Evolutionary conservation across 108 stramenopile species (phyloP).

Genomic region (Skeletonema costatum): DNA sequence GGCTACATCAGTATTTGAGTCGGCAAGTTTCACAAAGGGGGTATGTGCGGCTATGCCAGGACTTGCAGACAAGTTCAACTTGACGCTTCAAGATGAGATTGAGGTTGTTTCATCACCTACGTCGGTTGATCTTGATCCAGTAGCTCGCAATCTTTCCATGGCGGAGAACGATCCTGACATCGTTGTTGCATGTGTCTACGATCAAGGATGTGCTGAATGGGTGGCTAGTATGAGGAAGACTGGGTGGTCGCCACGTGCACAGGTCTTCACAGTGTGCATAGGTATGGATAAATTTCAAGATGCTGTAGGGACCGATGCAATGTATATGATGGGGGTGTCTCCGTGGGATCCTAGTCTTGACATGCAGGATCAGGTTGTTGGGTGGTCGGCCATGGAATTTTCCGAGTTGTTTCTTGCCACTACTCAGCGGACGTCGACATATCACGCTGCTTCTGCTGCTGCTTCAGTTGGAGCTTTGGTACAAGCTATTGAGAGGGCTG

Average conservation of each 20-base stretch:
- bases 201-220: conserved; percentile 21
- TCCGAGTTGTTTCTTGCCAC: not conserved
- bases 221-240: conserved; percentile 10
- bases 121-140: not conserved
- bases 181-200: conserved; percentile 31
- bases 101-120: conserved; percentile 5
- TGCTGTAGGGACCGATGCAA: conserved; percentile 26
- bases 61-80: not conserved
- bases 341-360: conserved; percentile 28
- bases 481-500: conserved; percentile 19
- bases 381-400: conserved; percentile 29
- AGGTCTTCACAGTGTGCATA: conserved; percentile 38
- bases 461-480: conserved; percentile 12
- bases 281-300: conserved; percentile 22
- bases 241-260: conserved; percentile 33
- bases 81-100: not conserved
- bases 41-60: conserved; percentile 2
- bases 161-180: conserved; percentile 36
- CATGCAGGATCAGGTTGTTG: conserved; percentile 12
- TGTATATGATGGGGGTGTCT: conserved; percentile 32
- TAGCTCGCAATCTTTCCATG: not conserved
- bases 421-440: conserved; percentile 8
- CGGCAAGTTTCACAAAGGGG: not conserved
- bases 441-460: conserved; percentile 26
- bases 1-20: not conserved